phyloP scores from a whole-genome alignment of 257 asterid species.

The Lithospermum erythrorhizon region DNA sequence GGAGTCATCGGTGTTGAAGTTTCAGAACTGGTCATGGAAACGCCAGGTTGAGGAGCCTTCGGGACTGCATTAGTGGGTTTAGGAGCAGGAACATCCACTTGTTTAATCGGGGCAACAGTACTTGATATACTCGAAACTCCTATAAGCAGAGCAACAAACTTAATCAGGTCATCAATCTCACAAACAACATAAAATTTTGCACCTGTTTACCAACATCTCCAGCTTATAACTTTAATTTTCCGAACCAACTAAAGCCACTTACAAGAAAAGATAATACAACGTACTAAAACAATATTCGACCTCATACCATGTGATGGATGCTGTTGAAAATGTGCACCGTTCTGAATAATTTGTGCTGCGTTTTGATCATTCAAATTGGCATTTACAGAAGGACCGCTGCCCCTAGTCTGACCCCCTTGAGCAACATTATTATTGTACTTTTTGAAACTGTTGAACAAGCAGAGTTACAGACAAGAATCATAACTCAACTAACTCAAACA shows the following conservation, averaged over 20 bases:
- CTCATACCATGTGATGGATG: slow-evolving; percentile 29
- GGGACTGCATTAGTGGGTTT: slow-evolving; percentile 40
- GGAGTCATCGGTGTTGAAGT: slow-evolving; percentile 35
- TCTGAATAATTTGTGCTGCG: slow-evolving; percentile 30
- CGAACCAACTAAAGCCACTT: background rate
- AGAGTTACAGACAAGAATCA: background rate
- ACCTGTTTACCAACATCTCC: too few relatives aligned
- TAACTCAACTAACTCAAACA: background rate
- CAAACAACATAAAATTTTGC: background rate
- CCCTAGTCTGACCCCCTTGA: slow-evolving; percentile 44
- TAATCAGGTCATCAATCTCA: background rate
- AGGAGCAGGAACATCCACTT: slow-evolving; percentile 29
- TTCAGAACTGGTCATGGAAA: slow-evolving; percentile 34
- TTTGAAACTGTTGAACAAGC: slow-evolving; percentile 31
- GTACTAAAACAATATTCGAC: background rate
- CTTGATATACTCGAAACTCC: slow-evolving; percentile 33
- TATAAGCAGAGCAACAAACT: slow-evolving; percentile 11
- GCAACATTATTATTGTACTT: slow-evolving; percentile 36
- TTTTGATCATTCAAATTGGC: slow-evolving; percentile 26
- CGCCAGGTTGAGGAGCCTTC: slow-evolving; percentile 36
- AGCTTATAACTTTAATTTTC: too few relatives aligned
- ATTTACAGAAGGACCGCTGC: slow-evolving; percentile 27
- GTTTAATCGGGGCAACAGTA: slow-evolving; percentile 20
- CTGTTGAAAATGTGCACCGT: slow-evolving; percentile 42
- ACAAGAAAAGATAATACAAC: background rate